Evolutionary conservation across 805 yeast species (phyloP), one percentile per base, ranked within the genome.

Genomic region (Yarrowia sp.): DNA sequence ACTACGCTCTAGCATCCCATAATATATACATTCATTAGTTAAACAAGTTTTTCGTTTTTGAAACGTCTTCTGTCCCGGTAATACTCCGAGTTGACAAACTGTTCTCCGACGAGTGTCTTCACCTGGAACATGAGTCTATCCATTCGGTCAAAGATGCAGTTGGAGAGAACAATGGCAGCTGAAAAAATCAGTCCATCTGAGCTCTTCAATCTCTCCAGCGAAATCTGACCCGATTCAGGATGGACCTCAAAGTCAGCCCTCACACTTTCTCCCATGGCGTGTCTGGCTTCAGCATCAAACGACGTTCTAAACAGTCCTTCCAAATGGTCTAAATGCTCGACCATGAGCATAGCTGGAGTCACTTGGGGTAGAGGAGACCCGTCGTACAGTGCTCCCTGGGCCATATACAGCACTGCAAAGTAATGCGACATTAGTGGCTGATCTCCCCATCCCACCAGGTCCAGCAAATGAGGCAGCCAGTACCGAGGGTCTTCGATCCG

Each of bases 91-190:
- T 71, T 69, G 26, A 75, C 77, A 70, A 72, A 77, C 41, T 74
- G 72, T 63, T 78, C 80, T 11, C 80, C 80, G 3, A 78, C 80
- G 11, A 78, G 72, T 3, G 74, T 76, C 69, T 78, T 78, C 43
- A 75, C 73, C 10, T 75, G 69, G 22, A 76, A 41, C 68, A 76
- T 69, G 10, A 75, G 69, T 14, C 75, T 77, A 67, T 78, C 80
- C 9, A 77, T 55, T 8, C 79, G 71, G 67, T 77, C 76, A 49
- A 76, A 78, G 5, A 77, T 72, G 68, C 73, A 72, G 15, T 73
- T 71, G 12, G 73, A 70, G 14, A 76, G 63, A 4, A 77, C 69
- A 15, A 75, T 59, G 1, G 75, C 76, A 8, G 75, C 73, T 1
- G 73, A 32, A 3, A 69, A 61, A 15, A 74, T 68, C 15, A 72